Conservation (phyloP, 2,329 filamentous ascomycete genomes). For the Monosporascus sp. region DNA sequence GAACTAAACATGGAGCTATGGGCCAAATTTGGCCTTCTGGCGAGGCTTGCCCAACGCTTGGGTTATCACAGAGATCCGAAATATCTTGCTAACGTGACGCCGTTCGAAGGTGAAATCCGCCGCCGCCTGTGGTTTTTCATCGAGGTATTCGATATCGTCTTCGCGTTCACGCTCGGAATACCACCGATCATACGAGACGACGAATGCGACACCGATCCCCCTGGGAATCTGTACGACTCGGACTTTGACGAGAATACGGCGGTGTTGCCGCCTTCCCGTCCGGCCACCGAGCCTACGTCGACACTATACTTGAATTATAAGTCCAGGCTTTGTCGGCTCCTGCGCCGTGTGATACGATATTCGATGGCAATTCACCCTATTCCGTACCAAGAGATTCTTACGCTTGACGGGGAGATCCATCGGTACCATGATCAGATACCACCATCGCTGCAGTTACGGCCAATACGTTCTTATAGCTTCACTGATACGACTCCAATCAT, state of each 20-base stretch:
- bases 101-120: constrained; percentile 47
- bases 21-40: constrained; percentile 40
- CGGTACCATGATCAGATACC: constrained; percentile 33
- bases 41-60: constrained; percentile 44
- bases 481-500: constrained; percentile 39
- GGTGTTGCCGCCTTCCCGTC: constrained; percentile 36
- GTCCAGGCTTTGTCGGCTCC: constrained; percentile 35
- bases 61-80: constrained; percentile 46
- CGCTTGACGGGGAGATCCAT: constrained; percentile 35
- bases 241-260: constrained; percentile 45
- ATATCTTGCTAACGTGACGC: constrained; percentile 35
- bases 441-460: constrained; percentile 32
- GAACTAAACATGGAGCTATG: constrained; percentile 40
- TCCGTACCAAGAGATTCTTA: constrained; percentile 32
- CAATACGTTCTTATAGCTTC: constrained; percentile 37
- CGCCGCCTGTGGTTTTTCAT: constrained; percentile 43
- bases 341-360: constrained; percentile 37
- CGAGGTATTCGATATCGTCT: constrained; percentile 41
- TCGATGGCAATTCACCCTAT: constrained; percentile 31
- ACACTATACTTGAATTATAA: constrained; percentile 38
- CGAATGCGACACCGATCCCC: constrained; percentile 40
- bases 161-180: constrained; percentile 48
- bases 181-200: constrained; percentile 43
- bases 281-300: constrained; percentile 37
- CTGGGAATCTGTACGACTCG: constrained; percentile 41